phyloP scores from a whole-genome alignment of 768 basidiomycete species.

The Lactarius sanguifluus region DNA sequence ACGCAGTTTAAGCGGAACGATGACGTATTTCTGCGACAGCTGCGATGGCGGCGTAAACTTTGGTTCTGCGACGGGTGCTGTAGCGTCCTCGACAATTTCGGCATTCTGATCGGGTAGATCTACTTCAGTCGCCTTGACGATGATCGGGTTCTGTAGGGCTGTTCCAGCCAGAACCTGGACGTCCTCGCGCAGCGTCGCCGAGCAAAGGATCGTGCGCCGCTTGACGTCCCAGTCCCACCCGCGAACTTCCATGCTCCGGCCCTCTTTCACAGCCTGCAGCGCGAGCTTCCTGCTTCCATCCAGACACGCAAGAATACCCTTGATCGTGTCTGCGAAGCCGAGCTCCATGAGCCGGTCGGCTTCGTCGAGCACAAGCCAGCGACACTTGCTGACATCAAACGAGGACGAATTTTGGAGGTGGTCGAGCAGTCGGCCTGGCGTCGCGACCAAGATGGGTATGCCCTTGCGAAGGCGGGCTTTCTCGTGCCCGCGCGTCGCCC shows the following conservation, averaged over 20 bases:
- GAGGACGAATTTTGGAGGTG: conserved; percentile 95
- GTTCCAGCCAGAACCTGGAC: conserved; percentile 91
- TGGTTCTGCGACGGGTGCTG: conserved; percentile 37
- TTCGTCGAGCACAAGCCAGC: conserved; percentile 96
- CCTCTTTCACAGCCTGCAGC: conserved; percentile 60
- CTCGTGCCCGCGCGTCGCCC: conserved; percentile 92
- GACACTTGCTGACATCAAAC: conserved; percentile 89
- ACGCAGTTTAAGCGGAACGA: conserved; percentile 92
- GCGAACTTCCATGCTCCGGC: conserved; percentile 69
- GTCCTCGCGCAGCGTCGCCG: conserved; percentile 93
- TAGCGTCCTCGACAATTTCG: conserved; percentile 29
- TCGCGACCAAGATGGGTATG: conserved; percentile 91
- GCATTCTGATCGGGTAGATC: conserved; percentile 38
- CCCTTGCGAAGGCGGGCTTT: conserved; percentile 95
- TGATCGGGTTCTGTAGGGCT: conserved; percentile 72
- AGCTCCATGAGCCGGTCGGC: conserved; percentile 97
- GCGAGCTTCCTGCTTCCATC: conserved; percentile 82
- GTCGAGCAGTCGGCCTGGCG: conserved; percentile 92
- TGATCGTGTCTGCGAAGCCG: conserved; percentile 95
- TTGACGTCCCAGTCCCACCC: conserved; percentile 81
- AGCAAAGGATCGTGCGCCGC: conserved; percentile 88
- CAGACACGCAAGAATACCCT: conserved; percentile 81
- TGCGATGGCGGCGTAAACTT: conserved; percentile 95
- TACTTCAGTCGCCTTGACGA: conserved; percentile 72
- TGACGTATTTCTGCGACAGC: conserved; percentile 84